Percentiles rank a stretch among this genome's conserved stretches.
Conservation (phyloP, 352 stramenopile genomes). For the Phytophthora meadii region DNA sequence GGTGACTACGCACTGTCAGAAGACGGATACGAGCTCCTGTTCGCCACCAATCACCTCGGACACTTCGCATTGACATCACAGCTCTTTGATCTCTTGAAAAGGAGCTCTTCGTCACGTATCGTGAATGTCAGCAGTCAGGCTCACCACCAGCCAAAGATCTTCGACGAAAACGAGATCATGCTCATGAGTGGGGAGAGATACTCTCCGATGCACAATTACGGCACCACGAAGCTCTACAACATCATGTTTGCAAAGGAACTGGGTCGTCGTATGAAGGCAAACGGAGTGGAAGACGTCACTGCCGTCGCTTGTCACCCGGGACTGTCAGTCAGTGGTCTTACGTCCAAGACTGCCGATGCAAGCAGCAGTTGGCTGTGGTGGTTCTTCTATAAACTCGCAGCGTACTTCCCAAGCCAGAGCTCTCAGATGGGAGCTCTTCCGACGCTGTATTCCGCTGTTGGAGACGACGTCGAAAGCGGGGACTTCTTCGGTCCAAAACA, state of each 20-base stretch:
- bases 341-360: constrained; percentile 15
- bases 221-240: constrained; percentile 57
- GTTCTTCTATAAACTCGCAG: constrained; percentile 8
- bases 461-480: constrained; percentile 16
- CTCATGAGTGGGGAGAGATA: constrained; percentile 36
- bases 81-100: constrained; percentile 47
- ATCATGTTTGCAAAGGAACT: constrained; percentile 60
- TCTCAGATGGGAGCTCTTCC: constrained; percentile 48
- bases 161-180: constrained; percentile 30
- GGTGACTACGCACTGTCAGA: constrained; percentile 33
- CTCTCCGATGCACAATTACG: neutral
- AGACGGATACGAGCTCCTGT: constrained; percentile 60
- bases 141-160: constrained; percentile 5
- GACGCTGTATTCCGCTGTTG: constrained; percentile 51
- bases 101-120: constrained; percentile 29
- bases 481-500: constrained; percentile 34
- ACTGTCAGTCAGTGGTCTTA: constrained; percentile 26
- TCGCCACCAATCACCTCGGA: constrained; percentile 70
- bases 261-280: constrained; percentile 34
- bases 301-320: constrained; percentile 7
- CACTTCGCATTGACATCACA: constrained; percentile 59
- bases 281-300: constrained; percentile 25
- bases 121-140: constrained; percentile 48
- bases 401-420: constrained; percentile 9
- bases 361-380: constrained; percentile 31